Evolutionary conservation across 78 protist genomes (phyloP).

Genomic region (Pigoraptor vietnamica): DNA sequence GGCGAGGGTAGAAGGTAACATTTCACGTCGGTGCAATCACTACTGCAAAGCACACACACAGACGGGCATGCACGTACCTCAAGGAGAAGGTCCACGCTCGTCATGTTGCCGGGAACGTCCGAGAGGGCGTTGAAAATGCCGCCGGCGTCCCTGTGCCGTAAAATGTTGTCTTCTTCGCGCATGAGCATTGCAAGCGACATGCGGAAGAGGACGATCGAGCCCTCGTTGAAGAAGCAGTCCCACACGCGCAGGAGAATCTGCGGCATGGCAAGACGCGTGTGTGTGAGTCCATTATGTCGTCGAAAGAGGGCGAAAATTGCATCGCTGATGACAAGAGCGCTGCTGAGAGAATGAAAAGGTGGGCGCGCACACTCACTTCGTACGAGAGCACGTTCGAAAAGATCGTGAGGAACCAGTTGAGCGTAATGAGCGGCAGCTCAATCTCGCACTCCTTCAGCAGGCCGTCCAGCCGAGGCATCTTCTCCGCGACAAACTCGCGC

Average conservation of each 20-base stretch:
- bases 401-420: neutral
- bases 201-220: neutral
- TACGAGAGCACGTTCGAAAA: neutral
- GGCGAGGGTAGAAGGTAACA: neutral
- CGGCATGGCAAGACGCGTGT: neutral
- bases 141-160: neutral
- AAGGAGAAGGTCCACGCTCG: neutral
- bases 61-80: neutral
- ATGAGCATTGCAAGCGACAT: neutral
- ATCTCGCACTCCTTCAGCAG: neutral
- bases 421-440: neutral
- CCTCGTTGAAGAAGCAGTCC: slow-evolving; percentile 6
- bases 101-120: neutral
- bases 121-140: neutral
- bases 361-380: neutral
- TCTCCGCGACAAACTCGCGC: neutral
- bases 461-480: neutral
- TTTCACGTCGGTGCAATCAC: neutral
- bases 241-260: neutral
- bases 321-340: too few relatives aligned
- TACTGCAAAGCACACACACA: neutral
- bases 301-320: too few relatives aligned
- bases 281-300: neutral
- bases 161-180: neutral
- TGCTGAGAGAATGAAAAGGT: too few relatives aligned